Conservation (phyloP, 1,284 basidiomycete genomes). For the Hymenochaete sp. region DNA sequence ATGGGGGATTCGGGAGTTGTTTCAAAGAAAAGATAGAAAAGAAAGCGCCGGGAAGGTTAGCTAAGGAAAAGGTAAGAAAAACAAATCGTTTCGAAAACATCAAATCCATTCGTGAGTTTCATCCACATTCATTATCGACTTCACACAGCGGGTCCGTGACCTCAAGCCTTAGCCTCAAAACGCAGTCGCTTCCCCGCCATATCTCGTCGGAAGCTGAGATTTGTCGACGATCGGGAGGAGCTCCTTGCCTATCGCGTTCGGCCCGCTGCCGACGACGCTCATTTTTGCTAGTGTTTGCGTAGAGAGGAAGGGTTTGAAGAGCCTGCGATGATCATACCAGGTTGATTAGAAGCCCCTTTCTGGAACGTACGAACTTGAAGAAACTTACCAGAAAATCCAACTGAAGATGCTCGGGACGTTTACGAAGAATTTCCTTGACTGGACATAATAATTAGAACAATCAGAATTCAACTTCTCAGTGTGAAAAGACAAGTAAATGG, state of each 20-base stretch:
- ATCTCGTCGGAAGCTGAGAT: constrained; percentile 52
- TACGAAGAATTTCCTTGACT: constrained; percentile 71
- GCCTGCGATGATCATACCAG: constrained; percentile 24
- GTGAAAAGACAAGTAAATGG: neutral
- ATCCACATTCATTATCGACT: too few species aligned
- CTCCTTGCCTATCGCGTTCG: constrained; percentile 46
- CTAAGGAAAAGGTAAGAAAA: neutral
- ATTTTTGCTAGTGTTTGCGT: constrained; percentile 67
- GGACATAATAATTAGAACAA: constrained; percentile 3
- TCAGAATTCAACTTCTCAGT: neutral
- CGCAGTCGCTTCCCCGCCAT: constrained; percentile 52
- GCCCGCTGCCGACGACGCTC: constrained; percentile 61
- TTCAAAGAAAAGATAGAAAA: neutral
- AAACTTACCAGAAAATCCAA: constrained; percentile 58
- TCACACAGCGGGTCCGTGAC: too few species aligned
- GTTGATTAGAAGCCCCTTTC: neutral
- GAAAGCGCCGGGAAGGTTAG: neutral
- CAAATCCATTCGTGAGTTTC: too few species aligned
- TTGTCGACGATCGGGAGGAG: constrained; percentile 46
- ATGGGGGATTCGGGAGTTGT: too few species aligned
- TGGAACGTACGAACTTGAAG: neutral
- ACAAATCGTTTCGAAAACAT: too few species aligned
- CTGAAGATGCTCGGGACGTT: constrained; percentile 65
- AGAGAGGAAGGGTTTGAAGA: constrained; percentile 68
- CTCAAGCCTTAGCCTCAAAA: constrained; percentile 5